Base-by-base conservation (phyloP, 306 rosid species). In the Sindora glabra region DNA sequence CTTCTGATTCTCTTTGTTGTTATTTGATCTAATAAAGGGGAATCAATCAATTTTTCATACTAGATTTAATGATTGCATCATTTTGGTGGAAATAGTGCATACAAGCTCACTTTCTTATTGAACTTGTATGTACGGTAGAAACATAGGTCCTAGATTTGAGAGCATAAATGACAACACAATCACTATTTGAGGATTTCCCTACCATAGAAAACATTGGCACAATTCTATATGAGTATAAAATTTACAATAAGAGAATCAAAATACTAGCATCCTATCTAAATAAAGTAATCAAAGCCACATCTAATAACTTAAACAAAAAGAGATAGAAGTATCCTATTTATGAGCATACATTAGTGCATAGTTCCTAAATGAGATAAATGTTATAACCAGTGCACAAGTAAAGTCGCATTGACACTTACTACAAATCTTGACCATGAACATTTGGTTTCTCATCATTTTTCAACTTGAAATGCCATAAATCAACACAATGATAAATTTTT, bases 331-430 rank as follows among this genome's bases (percentile, higher is more conserved):
- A 38, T 59, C 22, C 49, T 1, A 37, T 48, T 45, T 25, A 9
- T 15, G 42, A 66, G 70, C 95, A 83, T 86, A 92, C 99, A 92
- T 86, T 16, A n/a, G 85, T 16, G 64, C 99, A 92, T 40, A 96
- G 99, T 79, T 88, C 99, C 96, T 95, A 88, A 67, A 68, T 94
- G 70, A 92, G 90, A 74, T 76, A 88, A 70, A 88, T 92, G 85
- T 92, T 94, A 65, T 83, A 88, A 56, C 95, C 96, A 41, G 96
- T 92, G 70, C 99, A 92, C 15, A 88, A 78, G 69, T 86, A 86
- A 15, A 96, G 98, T 42, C 90, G 76, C 17, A 21, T 70, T n/a
- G 73, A 48, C 55, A 21, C 48, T 47, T 71, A 73, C 58, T 44
- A 29, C 14, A 55, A 68, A 54, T 55, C 66, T 47, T 65, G 77